Evolutionary conservation across 257 asterid species (phyloP).

Genomic region (Nicotiana paniculata): DNA sequence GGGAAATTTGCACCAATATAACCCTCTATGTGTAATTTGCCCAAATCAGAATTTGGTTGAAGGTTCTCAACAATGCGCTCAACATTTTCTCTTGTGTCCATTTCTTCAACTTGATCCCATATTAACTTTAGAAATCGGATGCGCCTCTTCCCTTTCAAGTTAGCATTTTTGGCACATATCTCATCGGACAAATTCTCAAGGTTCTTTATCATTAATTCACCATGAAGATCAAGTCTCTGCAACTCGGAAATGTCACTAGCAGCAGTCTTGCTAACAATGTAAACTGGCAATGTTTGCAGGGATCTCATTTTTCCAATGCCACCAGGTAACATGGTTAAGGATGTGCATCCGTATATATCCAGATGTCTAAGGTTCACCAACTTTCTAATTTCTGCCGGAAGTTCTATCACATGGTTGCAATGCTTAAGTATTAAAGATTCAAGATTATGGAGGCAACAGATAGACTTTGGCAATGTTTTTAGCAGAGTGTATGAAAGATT

Average conservation of each 20-base stretch:
- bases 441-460: conserved; percentile 8
- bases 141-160: conserved; percentile 4
- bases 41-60: conserved; percentile 8
- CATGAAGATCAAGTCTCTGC: conserved; percentile 6
- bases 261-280: not conserved
- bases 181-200: not conserved
- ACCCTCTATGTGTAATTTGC: conserved; percentile 6
- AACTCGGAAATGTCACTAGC: conserved; percentile 5
- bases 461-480: conserved; percentile 2
- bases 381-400: conserved; percentile 1
- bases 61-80: conserved; percentile 3
- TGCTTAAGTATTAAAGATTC: not conserved
- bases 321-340: not conserved
- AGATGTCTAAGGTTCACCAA: conserved; percentile 13
- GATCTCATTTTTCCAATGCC: conserved; percentile 10
- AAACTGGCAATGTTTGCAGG: conserved; percentile 6
- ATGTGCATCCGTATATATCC: conserved; percentile 1
- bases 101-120: conserved; percentile 1
- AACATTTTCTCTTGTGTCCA: not conserved
- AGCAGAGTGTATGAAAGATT: conserved; percentile 8
- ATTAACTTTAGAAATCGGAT: not conserved
- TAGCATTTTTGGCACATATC: conserved; percentile 1
- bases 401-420: conserved; percentile 1
- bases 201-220: conserved; percentile 9
- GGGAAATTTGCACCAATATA: conserved; percentile 12